Percentiles rank a stretch among this genome's conserved stretches.
Evolutionary conservation across 1,284 basidiomycete genomes (phyloP).

Genomic region (Phenoliferia sp.): DNA sequence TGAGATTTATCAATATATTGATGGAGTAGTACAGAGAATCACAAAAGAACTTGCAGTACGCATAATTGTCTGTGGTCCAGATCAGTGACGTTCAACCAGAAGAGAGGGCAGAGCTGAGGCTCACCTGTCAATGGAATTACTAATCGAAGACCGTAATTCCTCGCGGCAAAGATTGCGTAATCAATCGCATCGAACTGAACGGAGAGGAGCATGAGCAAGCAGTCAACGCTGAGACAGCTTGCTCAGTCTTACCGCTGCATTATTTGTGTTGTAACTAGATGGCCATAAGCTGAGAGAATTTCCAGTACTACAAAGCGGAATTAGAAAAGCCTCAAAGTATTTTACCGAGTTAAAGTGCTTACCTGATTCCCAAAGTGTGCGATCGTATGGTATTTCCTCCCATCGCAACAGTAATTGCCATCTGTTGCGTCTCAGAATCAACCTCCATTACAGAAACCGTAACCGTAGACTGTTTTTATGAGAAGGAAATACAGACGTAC

Average conservation of each 20-base stretch:
- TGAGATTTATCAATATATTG: conserved; percentile 29
- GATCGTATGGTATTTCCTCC: conserved; percentile 42
- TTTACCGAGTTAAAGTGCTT: neutral
- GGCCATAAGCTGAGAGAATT: conserved; percentile 29
- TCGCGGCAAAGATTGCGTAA: conserved; percentile 43
- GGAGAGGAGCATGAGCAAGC: neutral
- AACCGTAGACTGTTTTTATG: too few species aligned
- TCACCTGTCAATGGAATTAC: conserved; percentile 43
- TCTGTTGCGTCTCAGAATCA: conserved; percentile 2
- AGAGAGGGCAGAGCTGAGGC: neutral
- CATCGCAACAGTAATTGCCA: conserved; percentile 42
- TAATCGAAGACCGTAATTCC: conserved; percentile 41
- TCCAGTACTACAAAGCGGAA: conserved; percentile 31
- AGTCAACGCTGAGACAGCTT: too few species aligned
- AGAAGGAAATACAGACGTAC: neutral
- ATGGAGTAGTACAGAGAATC: neutral
- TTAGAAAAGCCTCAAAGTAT: neutral
- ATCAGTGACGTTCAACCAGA: neutral
- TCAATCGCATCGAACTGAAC: conserved; percentile 41
- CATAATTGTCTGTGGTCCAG: conserved; percentile 18
- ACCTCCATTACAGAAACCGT: too few species aligned
- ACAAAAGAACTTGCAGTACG: conserved; percentile 18
- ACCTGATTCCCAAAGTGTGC: conserved; percentile 41
- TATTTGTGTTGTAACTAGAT: conserved; percentile 34
- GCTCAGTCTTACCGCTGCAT: conserved; percentile 27